A percentile compares a stretch with the other conserved stretches of the same genome.
phyloP scores from a whole-genome alignment of 2,329 filamentous ascomycete species.

The Xylaria sp. region DNA sequence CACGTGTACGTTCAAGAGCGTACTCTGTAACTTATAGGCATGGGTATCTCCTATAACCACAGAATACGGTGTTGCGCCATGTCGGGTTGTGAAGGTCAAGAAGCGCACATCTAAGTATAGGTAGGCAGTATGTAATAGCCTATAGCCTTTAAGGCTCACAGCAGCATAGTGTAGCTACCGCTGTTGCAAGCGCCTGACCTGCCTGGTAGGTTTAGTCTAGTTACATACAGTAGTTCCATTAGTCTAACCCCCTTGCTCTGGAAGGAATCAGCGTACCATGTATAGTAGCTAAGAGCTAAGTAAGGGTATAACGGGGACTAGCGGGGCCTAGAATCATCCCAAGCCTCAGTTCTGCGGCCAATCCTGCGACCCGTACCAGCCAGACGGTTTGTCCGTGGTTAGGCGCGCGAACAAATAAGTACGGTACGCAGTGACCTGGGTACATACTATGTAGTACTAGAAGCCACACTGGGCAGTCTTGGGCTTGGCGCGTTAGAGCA shows the following conservation, averaged over 20 bases:
- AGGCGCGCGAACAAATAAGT: conserved; percentile 31
- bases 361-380: conserved; percentile 48
- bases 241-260: conserved; percentile 1
- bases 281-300: neutral
- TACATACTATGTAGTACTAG: too few species aligned
- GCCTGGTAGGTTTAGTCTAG: neutral
- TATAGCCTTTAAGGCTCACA: neutral
- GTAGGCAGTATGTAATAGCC: neutral
- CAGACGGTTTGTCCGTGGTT: conserved; percentile 48
- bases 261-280: conserved; percentile 2
- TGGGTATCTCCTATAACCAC: neutral
- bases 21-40: neutral
- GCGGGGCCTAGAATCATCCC: conserved; percentile 45
- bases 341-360: conserved; percentile 49
- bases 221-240: too few species aligned
- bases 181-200: neutral
- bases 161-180: neutral
- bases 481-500: conserved; percentile 43
- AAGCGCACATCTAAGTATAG: neutral
- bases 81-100: neutral
- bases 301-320: conserved; percentile 30
- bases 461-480: conserved; percentile 24
- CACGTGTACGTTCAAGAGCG: neutral
- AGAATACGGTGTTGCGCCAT: neutral
- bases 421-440: neutral